Evolutionary conservation across 1,284 basidiomycete genomes (phyloP), one percentile per base, ranked within the genome.

Genomic region (Fomitopsis pinicola): DNA sequence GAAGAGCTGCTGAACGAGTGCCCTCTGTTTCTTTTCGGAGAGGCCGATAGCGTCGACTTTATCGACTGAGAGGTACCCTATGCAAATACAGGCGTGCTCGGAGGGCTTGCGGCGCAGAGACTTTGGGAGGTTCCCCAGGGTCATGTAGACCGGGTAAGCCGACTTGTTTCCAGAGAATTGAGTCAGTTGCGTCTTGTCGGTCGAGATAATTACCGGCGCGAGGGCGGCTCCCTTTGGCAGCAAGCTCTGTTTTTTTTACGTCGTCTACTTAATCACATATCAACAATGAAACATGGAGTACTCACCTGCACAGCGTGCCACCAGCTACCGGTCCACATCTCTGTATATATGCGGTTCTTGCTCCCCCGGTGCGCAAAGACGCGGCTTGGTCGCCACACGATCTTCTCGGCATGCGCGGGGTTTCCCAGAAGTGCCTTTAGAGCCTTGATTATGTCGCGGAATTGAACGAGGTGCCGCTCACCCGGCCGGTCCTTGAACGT

Each of bases 1-100:
- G 52, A 69, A 68, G 62, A 64, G 65, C 33, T 44, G 44, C 15
- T 58, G 42, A 1, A 36, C 42, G n/a, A 36, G 53, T 1, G 53
- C 53, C 5, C 53, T 17, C 12, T 55, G 53, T 22, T 38, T 40
- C 12, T 19, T 7, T 17, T 55, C 35, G 7, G 33, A n/a, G 53
- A 55, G 53, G 53, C 38, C 38, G 14, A 30, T 5, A 1, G 4
- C 9, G 35, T 36, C n/a, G 5, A 55, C 19, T 12, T 55, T 55
- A 22, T 55, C 33, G 38, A 55, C 35, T 7, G 53, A 55, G 35
- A 55, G 53, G 19, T 55, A 55, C 4, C 53, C 53, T 10, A 55
- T 40, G n/a, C 36, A 30, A 8, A 55, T n/a, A 15, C 36, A 53
- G 28, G 36, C 48, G 36, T 53, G 58, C 19, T 42, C 10, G 10